Evolutionary conservation across 306 rosid genomes (phyloP).

Genomic region (Fagus sylvatica): DNA sequence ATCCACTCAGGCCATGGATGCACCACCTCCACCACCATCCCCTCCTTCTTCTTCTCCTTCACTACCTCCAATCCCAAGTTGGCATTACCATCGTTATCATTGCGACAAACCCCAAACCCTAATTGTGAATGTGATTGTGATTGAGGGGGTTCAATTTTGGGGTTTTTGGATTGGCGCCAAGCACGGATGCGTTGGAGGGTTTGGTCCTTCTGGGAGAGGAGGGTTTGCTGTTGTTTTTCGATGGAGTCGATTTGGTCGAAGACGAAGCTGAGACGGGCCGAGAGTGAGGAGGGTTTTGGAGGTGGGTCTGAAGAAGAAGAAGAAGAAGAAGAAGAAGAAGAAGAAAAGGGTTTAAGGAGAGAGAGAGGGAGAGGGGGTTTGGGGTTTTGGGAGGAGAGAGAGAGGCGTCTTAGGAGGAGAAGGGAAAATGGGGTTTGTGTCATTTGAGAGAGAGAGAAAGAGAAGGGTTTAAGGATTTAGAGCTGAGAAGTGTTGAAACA

Average conservation of each 20-base stretch:
- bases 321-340: constrained; percentile 34
- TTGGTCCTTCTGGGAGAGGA: constrained; percentile 70
- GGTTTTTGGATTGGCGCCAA: constrained; percentile 72
- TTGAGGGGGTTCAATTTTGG: constrained; percentile 24
- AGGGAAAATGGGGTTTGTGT: constrained; percentile 60
- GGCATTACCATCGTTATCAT: background rate
- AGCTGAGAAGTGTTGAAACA: too few species aligned
- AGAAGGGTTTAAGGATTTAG: too few species aligned
- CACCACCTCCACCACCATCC: constrained; percentile 62
- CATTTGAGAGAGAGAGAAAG: constrained; percentile 36
- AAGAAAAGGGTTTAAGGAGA: constrained; percentile 44
- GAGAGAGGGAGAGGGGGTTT: constrained; percentile 23
- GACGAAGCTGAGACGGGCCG: constrained; percentile 86
- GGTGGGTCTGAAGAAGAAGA: too few species aligned
- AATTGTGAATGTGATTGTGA: constrained; percentile 3
- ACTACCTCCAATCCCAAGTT: constrained; percentile 4
- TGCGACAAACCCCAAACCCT: background rate
- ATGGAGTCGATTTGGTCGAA: constrained; percentile 94
- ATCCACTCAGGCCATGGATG: constrained; percentile 99
- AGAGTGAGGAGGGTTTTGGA: constrained; percentile 63
- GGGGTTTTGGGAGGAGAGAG: constrained; percentile 36
- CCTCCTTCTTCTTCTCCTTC: constrained; percentile 19
- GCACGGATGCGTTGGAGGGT: constrained; percentile 85
- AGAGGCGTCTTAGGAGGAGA: constrained; percentile 60
- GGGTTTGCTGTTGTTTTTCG: constrained; percentile 50